Percentiles rank a stretch among this genome's conserved stretches.
phyloP scores from a whole-genome alignment of 495 filamentous ascomycete species.

The Pyrenula massariospora region DNA sequence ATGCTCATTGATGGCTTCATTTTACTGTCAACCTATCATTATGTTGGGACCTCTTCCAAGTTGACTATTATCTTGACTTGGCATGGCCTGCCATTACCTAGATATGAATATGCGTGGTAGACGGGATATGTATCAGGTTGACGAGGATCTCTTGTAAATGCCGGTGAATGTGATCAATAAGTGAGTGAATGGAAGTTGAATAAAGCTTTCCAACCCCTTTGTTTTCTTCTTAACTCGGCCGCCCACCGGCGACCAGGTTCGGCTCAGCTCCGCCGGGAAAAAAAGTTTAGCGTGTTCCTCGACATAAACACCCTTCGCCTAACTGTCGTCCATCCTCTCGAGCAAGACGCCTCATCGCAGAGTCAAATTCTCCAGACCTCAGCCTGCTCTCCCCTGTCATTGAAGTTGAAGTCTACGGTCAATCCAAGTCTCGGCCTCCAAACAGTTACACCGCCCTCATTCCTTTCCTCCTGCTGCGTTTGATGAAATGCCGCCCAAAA shows the following conservation, averaged over 20 bases:
- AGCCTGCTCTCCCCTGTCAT: too few relatives aligned
- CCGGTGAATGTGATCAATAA: too few relatives aligned
- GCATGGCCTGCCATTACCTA: too few relatives aligned
- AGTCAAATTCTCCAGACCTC: background rate
- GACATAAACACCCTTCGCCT: background rate
- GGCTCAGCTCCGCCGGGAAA: background rate
- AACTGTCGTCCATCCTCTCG: background rate
- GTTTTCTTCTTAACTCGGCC: background rate
- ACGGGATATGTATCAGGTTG: too few relatives aligned
- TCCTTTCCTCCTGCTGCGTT: background rate
- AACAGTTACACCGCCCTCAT: background rate
- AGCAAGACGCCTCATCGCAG: background rate
- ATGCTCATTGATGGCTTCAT: too few relatives aligned
- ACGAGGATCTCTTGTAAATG: too few relatives aligned
- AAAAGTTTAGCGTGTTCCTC: background rate
- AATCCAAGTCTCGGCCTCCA: too few relatives aligned
- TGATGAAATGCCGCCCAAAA: background rate
- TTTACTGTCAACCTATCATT: too few relatives aligned
- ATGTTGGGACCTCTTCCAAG: too few relatives aligned
- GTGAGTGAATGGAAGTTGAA: background rate
- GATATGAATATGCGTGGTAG: too few relatives aligned
- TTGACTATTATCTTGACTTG: too few relatives aligned
- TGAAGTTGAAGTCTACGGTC: too few relatives aligned
- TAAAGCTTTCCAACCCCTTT: background rate
- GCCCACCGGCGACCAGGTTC: background rate